Evolutionary conservation across 495 filamentous ascomycete species (phyloP), one percentile per base, ranked within the genome.

Genomic region (Cetradonia linearis): DNA sequence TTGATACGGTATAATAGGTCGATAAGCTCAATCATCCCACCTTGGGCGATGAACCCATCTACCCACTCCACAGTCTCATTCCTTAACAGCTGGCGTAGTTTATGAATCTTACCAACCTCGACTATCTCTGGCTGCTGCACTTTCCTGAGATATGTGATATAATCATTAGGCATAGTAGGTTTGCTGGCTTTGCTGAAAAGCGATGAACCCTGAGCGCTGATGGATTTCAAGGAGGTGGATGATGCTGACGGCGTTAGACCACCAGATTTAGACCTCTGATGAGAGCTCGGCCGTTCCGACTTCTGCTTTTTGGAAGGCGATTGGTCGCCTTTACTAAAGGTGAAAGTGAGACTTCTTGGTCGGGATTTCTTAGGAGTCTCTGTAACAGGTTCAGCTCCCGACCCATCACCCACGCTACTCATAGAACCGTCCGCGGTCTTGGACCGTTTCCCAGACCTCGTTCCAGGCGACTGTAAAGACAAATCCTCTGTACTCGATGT

Each of bases 41-140:
- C 91, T 64, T 88, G 81, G 25, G 81, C 76, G 64, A 97, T 87
- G 71, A 98, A 98, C 8, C 81, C 78, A 65, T 97, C 89, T 2
- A 94, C 92, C 94, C 94, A 98, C 20, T 83, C 81, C 3, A 98
- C 86, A 4, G 90, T 93, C 74, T 98, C 93, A 68, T 96, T 96
- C 9, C 93, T 86, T 37, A 97, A 77, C 13, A 97, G 76, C 50
- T 96, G 77, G 7, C 92, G 85, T 25, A 98, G 79, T 71, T 98
- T 98, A 70, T 98, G 94, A 13, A 98, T 71, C 63, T 88, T 88
- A 11, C 91, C 89, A n/a, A 96, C 87, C 67, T 97, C 92, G 3
- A 96, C 82, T 57, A 83, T 74, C 67, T 94, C 81, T 1, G 90
- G 89, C 69, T 87, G 83, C 62, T 83, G 84, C 38, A 87, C 83